Evolutionary conservation across 2,329 filamentous ascomycete genomes (phyloP).

Genomic region (Fusarium udum): DNA sequence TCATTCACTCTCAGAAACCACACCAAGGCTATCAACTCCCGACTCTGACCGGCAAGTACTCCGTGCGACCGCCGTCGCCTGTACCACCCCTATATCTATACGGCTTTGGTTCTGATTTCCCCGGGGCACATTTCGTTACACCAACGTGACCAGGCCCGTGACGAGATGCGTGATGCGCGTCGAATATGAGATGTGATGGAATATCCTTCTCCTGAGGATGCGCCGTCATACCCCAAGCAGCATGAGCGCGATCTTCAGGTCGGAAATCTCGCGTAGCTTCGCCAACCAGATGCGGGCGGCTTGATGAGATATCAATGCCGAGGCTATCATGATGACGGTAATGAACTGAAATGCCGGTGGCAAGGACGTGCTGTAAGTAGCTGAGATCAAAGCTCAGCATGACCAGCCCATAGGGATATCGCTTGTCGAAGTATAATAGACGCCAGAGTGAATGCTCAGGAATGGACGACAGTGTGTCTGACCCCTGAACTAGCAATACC

Average conservation of each 20-base stretch:
- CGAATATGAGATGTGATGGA: constrained; percentile 23
- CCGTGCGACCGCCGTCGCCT: constrained; percentile 2
- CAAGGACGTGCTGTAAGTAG: background rate
- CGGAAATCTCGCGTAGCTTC: constrained; percentile 29
- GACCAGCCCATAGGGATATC: background rate
- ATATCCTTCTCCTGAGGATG: constrained; percentile 1
- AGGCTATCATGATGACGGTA: constrained; percentile 4
- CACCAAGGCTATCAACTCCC: background rate
- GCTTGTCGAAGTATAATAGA: background rate
- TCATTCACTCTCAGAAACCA: background rate
- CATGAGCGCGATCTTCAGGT: constrained; percentile 19
- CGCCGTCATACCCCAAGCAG: constrained; percentile 32
- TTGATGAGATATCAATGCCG: background rate
- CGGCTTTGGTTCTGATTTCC: background rate
- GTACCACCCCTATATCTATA: constrained; percentile 3
- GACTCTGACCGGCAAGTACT: constrained; percentile 1
- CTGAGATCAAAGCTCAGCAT: background rate
- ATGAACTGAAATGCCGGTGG: background rate
- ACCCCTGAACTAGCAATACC: background rate
- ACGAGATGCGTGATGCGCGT: constrained; percentile 22
- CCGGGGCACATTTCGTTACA: constrained; percentile 23
- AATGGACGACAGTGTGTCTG: background rate
- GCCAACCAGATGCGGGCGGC: constrained; percentile 28
- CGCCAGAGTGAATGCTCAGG: background rate
- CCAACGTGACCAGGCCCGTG: constrained; percentile 24